A percentile compares a stretch with the other conserved stretches of the same genome.
Conservation (phyloP, 2,329 filamentous ascomycete species). For the Xylaria sp. region DNA sequence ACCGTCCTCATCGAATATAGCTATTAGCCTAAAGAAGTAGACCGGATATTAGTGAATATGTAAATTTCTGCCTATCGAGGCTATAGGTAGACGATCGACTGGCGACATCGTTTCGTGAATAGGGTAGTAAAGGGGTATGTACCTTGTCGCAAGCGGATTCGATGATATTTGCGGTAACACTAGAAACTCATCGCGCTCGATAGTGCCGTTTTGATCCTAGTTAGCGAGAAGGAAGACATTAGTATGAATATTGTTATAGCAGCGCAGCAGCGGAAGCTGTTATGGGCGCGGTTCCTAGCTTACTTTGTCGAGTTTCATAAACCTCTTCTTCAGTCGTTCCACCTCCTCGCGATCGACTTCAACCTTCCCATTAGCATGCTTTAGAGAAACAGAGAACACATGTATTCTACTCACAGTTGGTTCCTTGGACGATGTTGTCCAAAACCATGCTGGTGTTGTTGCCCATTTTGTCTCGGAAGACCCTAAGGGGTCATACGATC, state of each 20-base stretch:
- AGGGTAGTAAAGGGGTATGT: slow-evolving; percentile 44
- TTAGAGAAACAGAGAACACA: too few relatives aligned
- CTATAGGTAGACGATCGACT: neutral
- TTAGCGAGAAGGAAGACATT: slow-evolving; percentile 18
- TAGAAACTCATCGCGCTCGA: slow-evolving; percentile 98
- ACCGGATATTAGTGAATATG: slow-evolving; percentile 13
- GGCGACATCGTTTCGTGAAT: neutral
- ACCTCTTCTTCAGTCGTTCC: slow-evolving; percentile 92
- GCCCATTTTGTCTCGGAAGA: slow-evolving; percentile 63
- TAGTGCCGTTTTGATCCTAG: slow-evolving; percentile 96
- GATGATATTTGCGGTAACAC: slow-evolving; percentile 97
- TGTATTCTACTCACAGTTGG: slow-evolving; percentile 78
- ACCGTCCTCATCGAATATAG: slow-evolving; percentile 98
- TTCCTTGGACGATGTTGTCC: slow-evolving; percentile 95
- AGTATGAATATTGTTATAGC: slow-evolving; percentile 15
- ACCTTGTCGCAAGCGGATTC: slow-evolving; percentile 96
- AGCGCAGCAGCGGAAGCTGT: neutral
- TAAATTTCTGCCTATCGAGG: neutral
- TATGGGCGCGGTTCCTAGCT: slow-evolving; percentile 39
- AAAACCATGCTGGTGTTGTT: slow-evolving; percentile 80
- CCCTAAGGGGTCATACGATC: slow-evolving; percentile 38
- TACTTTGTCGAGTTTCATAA: slow-evolving; percentile 99
- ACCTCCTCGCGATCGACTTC: slow-evolving; percentile 97
- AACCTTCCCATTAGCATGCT: slow-evolving; percentile 20
- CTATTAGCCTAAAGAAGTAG: slow-evolving; percentile 80